Evolutionary conservation across 2,329 filamentous ascomycete genomes (phyloP).

Genomic region (Ramularia endophylla): DNA sequence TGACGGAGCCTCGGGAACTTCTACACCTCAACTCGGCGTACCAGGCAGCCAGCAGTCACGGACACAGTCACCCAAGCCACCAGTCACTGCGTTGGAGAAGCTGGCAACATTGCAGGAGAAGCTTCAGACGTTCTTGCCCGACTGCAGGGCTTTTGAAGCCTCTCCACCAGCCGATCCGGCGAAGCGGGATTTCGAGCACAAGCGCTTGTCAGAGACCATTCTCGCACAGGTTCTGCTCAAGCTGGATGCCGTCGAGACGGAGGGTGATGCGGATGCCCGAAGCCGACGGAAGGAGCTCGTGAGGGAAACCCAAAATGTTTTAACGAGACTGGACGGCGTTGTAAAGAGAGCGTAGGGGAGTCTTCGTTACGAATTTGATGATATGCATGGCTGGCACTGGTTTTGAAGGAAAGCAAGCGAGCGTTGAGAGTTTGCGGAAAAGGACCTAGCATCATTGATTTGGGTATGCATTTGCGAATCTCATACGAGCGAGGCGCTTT

Average conservation of each 20-base stretch:
- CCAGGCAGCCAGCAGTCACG: constrained; percentile 29
- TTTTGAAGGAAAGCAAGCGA: too few relatives aligned
- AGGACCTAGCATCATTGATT: too few relatives aligned
- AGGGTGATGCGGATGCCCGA: constrained; percentile 61
- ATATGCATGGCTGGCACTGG: too few relatives aligned
- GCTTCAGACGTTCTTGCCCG: constrained; percentile 60
- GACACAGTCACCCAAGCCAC: constrained; percentile 36
- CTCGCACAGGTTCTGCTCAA: constrained; percentile 72
- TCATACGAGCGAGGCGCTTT: too few relatives aligned
- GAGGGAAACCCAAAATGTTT: constrained; percentile 60
- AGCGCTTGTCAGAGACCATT: constrained; percentile 67
- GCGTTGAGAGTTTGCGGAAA: too few relatives aligned
- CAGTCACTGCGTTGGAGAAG: constrained; percentile 52
- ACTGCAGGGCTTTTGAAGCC: constrained; percentile 56
- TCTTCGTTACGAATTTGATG: too few relatives aligned
- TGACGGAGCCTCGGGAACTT: constrained; percentile 23
- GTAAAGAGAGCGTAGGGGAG: constrained; percentile 11
- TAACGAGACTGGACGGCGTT: constrained; percentile 58
- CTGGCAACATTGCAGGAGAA: constrained; percentile 60
- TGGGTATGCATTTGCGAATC: too few relatives aligned
- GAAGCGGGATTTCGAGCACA: constrained; percentile 68
- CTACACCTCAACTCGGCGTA: constrained; percentile 31
- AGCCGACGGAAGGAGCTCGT: constrained; percentile 65
- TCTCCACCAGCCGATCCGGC: constrained; percentile 60
- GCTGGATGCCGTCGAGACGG: constrained; percentile 68